A percentile compares a stretch with the other conserved stretches of the same genome.
Conservation (phyloP, 305 asterid species). For the Fraxinus dipetala region DNA sequence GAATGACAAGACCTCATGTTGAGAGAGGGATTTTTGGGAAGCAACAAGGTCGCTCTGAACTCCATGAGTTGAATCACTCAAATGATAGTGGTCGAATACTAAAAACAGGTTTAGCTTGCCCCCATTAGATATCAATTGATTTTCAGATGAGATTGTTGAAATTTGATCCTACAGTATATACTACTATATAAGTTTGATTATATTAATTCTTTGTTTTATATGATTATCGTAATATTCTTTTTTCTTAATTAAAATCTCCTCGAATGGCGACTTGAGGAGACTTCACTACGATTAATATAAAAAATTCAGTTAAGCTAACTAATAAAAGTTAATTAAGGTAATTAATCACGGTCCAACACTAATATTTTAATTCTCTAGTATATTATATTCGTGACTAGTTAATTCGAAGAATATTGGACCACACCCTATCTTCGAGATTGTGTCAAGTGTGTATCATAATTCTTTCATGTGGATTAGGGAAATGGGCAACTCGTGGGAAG, state of each 20-base stretch:
- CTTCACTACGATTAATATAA: not conserved
- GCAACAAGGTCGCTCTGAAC: not conserved
- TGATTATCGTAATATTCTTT: not conserved
- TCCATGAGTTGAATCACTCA: not conserved
- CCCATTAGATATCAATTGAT: not conserved
- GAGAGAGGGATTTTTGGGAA: not conserved
- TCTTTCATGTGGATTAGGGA: constrained; percentile 24
- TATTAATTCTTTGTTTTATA: too few species aligned
- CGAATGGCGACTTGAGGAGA: not conserved
- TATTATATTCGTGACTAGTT: not conserved
- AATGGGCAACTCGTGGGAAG: constrained; percentile 26
- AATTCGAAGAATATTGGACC: constrained; percentile 26
- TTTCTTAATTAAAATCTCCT: not conserved
- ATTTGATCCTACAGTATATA: too few species aligned
- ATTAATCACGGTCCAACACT: not conserved
- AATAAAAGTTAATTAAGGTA: not conserved
- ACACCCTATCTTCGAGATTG: constrained; percentile 15
- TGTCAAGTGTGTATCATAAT: constrained; percentile 23
- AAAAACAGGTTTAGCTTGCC: too few species aligned
- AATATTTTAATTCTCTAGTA: not conserved
- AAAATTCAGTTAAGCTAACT: not conserved
- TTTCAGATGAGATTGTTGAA: not conserved
- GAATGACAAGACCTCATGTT: not conserved
- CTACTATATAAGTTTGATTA: too few species aligned
- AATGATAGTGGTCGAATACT: not conserved